A percentile compares a stretch with the other conserved stretches of the same genome.
phyloP scores from a whole-genome alignment of 805 yeast species.

The Peterozyma xylosa region DNA sequence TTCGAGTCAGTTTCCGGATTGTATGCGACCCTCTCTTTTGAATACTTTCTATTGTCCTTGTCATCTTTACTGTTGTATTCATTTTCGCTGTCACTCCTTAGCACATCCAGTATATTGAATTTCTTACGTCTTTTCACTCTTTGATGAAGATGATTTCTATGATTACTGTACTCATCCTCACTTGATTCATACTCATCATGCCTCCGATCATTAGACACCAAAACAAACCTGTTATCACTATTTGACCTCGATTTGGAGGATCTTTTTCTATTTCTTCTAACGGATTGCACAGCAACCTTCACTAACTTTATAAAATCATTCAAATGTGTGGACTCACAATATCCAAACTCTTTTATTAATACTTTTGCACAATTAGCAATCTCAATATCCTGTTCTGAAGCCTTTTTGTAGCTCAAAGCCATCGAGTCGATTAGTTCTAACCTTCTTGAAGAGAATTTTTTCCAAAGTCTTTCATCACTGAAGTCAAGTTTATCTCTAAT shows the following conservation, averaged over 20 bases:
- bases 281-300: constrained; percentile 90
- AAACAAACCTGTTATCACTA: constrained; percentile 4
- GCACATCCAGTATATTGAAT: constrained; percentile 5
- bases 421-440: constrained; percentile 80
- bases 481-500: constrained; percentile 63
- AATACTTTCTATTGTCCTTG: constrained; percentile 19
- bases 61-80: constrained; percentile 10
- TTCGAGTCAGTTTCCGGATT: constrained; percentile 26
- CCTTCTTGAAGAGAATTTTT: constrained; percentile 82
- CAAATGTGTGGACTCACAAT: constrained; percentile 35
- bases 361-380: constrained; percentile 73
- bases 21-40: constrained; percentile 13
- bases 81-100: constrained; percentile 1
- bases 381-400: constrained; percentile 85
- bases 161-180: constrained; percentile 1
- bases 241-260: constrained; percentile 26
- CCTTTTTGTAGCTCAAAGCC: constrained; percentile 55
- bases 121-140: background rate
- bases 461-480: constrained; percentile 80
- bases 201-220: background rate
- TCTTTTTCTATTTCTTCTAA: constrained; percentile 77
- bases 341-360: constrained; percentile 72
- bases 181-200: constrained; percentile 1
- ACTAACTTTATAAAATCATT: constrained; percentile 85
- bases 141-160: background rate